phyloP scores from a whole-genome alignment of 2,329 filamentous ascomycete species.

The Ascochyta fabae region DNA sequence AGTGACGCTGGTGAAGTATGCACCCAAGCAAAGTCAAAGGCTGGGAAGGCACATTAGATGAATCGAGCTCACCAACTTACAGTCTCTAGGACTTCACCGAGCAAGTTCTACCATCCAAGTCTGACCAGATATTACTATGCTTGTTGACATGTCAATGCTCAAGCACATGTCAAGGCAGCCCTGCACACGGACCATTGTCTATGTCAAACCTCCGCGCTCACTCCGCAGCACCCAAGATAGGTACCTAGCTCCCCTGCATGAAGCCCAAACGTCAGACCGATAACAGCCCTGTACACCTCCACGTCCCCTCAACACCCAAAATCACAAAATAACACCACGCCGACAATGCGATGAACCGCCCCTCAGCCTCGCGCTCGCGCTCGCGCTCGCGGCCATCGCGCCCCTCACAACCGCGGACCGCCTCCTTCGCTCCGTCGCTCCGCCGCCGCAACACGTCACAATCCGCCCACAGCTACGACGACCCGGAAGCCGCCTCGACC shows the following conservation, averaged over 20 bases:
- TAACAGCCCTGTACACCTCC: neutral
- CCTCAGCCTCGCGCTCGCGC: conserved; percentile 15
- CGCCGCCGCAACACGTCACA: conserved; percentile 70
- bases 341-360: conserved; percentile 32
- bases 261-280: neutral
- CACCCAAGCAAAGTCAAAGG: too few relatives aligned
- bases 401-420: conserved; percentile 34
- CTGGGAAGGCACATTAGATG: too few relatives aligned
- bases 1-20: too few relatives aligned
- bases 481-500: conserved; percentile 59
- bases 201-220: neutral
- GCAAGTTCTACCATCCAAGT: neutral
- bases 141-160: neutral
- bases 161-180: neutral
- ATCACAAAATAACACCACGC: neutral
- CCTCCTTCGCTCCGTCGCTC: conserved; percentile 61
- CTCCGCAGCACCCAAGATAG: conserved; percentile 2
- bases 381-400: conserved; percentile 14
- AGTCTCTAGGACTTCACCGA: too few relatives aligned
- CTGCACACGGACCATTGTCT: neutral
- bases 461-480: conserved; percentile 67
- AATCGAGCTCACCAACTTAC: too few relatives aligned
- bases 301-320: neutral
- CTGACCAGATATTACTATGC: neutral
- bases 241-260: neutral